Evolutionary conservation across 2,329 filamentous ascomycete genomes (phyloP).

Genomic region (Paecilomyces sp.): DNA sequence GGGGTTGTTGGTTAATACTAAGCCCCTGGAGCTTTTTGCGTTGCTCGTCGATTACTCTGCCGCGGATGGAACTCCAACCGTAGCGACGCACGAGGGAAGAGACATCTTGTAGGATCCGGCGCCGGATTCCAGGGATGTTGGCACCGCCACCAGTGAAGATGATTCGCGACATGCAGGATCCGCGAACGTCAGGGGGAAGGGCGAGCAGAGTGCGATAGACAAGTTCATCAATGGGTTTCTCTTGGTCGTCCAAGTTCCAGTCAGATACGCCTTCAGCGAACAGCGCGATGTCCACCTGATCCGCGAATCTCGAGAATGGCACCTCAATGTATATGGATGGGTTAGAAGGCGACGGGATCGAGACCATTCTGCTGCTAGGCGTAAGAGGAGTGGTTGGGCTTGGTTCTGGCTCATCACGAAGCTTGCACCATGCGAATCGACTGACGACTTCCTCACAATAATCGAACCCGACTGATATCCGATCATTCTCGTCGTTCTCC

Average conservation of each 20-base stretch:
- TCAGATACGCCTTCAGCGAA: conserved; percentile 52
- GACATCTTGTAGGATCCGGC: conserved; percentile 70
- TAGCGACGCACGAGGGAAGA: conserved; percentile 56
- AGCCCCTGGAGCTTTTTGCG: conserved; percentile 38
- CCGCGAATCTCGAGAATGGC: conserved; percentile 62
- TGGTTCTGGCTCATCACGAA: background rate
- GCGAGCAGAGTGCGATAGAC: conserved; percentile 69
- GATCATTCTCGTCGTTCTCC: conserved; percentile 26
- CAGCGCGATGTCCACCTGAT: conserved; percentile 68
- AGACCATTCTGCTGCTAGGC: conserved; percentile 29
- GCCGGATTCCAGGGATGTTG: conserved; percentile 69
- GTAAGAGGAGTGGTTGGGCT: conserved; percentile 2
- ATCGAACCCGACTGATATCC: conserved; percentile 56
- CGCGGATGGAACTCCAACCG: conserved; percentile 72
- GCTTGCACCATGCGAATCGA: conserved; percentile 71
- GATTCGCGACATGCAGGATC: conserved; percentile 80
- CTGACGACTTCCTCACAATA: conserved; percentile 74
- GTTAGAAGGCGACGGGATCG: conserved; percentile 37
- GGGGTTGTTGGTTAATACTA: conserved; percentile 18
- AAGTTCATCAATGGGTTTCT: conserved; percentile 68
- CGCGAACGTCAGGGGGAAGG: conserved; percentile 74
- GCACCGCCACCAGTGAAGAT: conserved; percentile 78
- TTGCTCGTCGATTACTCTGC: conserved; percentile 53
- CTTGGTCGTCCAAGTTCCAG: conserved; percentile 73
- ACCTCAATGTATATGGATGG: conserved; percentile 47